Evolutionary conservation across 768 basidiomycete genomes (phyloP).

Genomic region (Pisolithus marmoratus): DNA sequence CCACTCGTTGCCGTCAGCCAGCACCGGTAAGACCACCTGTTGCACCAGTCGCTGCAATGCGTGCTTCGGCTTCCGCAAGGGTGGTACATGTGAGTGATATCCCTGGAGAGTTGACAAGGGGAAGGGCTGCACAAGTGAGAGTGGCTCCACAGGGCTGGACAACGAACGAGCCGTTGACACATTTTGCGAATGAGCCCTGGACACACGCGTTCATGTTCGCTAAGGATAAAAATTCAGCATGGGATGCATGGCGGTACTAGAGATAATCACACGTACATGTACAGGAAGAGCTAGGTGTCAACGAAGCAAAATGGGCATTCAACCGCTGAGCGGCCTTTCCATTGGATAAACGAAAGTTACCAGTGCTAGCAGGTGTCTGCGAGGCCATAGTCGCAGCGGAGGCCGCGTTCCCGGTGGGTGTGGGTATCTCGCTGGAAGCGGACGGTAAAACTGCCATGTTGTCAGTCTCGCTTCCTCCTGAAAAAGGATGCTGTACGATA

Average conservation of each 20-base stretch:
- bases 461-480: constrained; percentile 3
- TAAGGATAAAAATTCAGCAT: constrained; percentile 9
- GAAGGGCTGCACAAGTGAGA: constrained; percentile 43
- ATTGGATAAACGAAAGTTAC: constrained; percentile 27
- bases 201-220: constrained; percentile 44
- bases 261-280: constrained; percentile 22
- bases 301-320: constrained; percentile 46
- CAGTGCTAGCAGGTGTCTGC: neutral
- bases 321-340: constrained; percentile 46
- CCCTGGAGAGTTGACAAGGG: constrained; percentile 48
- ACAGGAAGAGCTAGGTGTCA: constrained; percentile 44
- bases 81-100: constrained; percentile 51
- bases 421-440: neutral
- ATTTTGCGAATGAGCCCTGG: constrained; percentile 47
- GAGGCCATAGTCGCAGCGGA: neutral
- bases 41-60: constrained; percentile 40
- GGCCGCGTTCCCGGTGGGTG: neutral
- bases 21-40: constrained; percentile 39
- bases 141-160: constrained; percentile 24
- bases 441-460: neutral
- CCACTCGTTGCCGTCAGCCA: neutral
- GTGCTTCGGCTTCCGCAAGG: constrained; percentile 36
- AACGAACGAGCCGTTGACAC: constrained; percentile 39
- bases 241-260: constrained; percentile 16
- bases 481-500: constrained; percentile 32